A percentile compares a stretch with the other conserved stretches of the same genome.
These are phyloP conservation scores for Xanthoparmelia taractica DNA, from an alignment of 495 filamentous ascomycete species.

Conservation along the genomic window DNA sequence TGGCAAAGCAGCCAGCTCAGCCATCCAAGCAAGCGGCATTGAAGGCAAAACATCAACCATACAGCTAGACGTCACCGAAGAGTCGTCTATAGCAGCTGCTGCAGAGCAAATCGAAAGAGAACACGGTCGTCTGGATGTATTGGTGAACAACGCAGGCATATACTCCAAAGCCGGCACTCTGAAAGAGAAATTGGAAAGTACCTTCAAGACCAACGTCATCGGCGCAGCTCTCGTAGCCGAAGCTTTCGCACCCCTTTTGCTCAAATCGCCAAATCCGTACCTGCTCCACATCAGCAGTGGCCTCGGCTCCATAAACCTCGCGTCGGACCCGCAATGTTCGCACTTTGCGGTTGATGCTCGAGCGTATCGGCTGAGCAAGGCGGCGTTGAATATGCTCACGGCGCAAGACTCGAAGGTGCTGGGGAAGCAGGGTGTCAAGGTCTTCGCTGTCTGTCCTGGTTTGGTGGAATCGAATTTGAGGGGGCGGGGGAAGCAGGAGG, in stretches of 20 bases:
- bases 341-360: not conserved
- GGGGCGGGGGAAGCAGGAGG: slow-evolving; percentile 29
- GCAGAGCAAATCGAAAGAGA: slow-evolving; percentile 22
- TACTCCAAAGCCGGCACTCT: not conserved
- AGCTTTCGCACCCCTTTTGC: slow-evolving; percentile 28
- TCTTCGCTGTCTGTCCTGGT: slow-evolving; percentile 25
- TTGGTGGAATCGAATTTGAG: slow-evolving; percentile 36
- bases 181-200: slow-evolving; percentile 14
- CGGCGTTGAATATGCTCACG: slow-evolving; percentile 31
- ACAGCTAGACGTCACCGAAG: slow-evolving; percentile 32
- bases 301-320: slow-evolving; percentile 22
- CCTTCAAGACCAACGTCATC: slow-evolving; percentile 33
- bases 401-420: slow-evolving; percentile 16
- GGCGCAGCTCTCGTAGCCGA: slow-evolving; percentile 28
- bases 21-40: not conserved
- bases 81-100: slow-evolving; percentile 27
- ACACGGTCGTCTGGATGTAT: slow-evolving; percentile 31
- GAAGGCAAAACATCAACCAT: slow-evolving; percentile 20
- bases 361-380: slow-evolving; percentile 26
- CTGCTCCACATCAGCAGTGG: slow-evolving; percentile 29
- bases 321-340: not conserved
- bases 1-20: slow-evolving; percentile 7
- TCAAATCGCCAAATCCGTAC: slow-evolving; percentile 26
- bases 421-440: slow-evolving; percentile 23
- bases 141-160: slow-evolving; percentile 32